Conservation (phyloP, 2,329 filamentous ascomycete species). For the Calonectria naviculata region DNA sequence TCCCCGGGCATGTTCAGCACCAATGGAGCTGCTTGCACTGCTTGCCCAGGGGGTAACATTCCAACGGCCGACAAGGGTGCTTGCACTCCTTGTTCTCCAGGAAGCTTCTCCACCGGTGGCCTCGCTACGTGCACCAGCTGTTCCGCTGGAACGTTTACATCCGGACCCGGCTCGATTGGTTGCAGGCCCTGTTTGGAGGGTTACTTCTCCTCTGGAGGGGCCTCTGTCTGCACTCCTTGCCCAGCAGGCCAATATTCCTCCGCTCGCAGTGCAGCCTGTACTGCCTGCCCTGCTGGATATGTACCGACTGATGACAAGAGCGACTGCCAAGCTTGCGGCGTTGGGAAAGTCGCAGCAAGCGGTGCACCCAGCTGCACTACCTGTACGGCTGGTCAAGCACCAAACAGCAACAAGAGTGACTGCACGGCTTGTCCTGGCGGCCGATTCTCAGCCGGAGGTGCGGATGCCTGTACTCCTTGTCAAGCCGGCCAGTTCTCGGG, state of each 20-base stretch:
- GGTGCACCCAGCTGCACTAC: background rate
- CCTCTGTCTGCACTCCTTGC: background rate
- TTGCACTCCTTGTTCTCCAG: background rate
- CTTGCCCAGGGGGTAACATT: background rate
- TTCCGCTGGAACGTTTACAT: background rate
- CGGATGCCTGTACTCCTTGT: background rate
- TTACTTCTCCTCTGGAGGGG: background rate
- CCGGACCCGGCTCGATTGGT: background rate
- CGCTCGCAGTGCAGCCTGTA: background rate
- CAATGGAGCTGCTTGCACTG: background rate
- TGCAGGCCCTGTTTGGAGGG: background rate
- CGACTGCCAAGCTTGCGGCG: background rate
- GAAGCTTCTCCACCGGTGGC: background rate
- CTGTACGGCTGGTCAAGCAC: background rate
- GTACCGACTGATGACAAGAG: background rate
- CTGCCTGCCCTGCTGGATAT: background rate
- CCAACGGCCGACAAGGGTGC: background rate
- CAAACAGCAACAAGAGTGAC: background rate
- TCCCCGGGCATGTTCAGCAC: background rate
- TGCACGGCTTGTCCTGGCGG: background rate
- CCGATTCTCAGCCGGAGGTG: background rate
- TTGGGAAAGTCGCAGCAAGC: background rate
- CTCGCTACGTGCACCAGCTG: background rate
- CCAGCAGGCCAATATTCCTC: background rate
- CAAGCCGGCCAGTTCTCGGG: background rate